Base-by-base conservation (phyloP, 2,329 filamentous ascomycete species). In the Colletotrichum tabaci region DNA sequence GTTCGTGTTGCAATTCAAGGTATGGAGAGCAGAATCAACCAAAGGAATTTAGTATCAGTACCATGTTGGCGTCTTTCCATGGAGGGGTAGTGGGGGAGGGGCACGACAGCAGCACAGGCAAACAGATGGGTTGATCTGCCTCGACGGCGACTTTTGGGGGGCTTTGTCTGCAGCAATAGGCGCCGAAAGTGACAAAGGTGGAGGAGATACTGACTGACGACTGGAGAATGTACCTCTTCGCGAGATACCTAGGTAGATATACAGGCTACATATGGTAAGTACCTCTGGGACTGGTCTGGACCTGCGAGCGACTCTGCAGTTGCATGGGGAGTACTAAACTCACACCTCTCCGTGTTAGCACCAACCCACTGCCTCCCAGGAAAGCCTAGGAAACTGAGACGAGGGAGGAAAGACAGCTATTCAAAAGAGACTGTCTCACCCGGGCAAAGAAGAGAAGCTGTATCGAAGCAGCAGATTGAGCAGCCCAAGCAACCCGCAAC, bases 71-170 rank as follows among this genome's bases (percentile, higher is more conserved):
- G 49, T 7, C 40, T 52, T 30, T 10, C 21, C 18, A 66, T 30
- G 56, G 56, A 52, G 56, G 46, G 64, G 64, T n/a, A 50, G 56
- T 26, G 64, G 56, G 46, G 64, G 64, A 66, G 64, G 64, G 64
- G 47, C 38, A 61, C n/a, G 9, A n/a, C 23, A 44, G n/a, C 46
- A 46, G 26, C 44, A 61, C 4, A 30, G 58, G 58, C 58, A 50
- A 42, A 12, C 26, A 52, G 30, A 8, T 35, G 8, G 47, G 35
- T 30, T 26, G 49, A 53, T 23, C 35, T 30, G 23, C 42, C 16
- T 18, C 12, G 21, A 58, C 56, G 56, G 38, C 38, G 35, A 44
- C 56, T 60, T 60, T 44, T 42, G 40, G 21, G 21, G 23, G 56
- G 13, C 56, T n/a, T 60, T 60, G 57, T 46, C 30, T 16, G 40